Conservation (phyloP, 768 basidiomycete genomes). For the Lactifluus hygrophoroides region DNA sequence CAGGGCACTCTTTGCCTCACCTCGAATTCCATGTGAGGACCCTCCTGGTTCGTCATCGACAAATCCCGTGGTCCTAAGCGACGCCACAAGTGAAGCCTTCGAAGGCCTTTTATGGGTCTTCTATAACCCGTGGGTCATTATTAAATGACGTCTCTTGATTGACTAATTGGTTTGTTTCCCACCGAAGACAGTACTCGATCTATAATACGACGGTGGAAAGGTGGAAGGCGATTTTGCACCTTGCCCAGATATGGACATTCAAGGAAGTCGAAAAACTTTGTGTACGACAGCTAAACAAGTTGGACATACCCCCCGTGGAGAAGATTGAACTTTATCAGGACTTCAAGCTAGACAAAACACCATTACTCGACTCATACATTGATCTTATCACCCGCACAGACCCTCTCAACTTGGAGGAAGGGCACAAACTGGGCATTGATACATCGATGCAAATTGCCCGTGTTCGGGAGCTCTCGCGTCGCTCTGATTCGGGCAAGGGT, state of each 20-base stretch:
- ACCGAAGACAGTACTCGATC: conserved; percentile 42
- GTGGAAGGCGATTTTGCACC: conserved; percentile 47
- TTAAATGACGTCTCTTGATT: conserved; percentile 21
- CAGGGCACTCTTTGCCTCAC: conserved; percentile 20
- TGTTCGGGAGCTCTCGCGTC: conserved; percentile 39
- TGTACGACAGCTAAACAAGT: conserved; percentile 42
- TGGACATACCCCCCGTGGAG: conserved; percentile 38
- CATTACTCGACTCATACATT: conserved; percentile 47
- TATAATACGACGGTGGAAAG: conserved; percentile 41
- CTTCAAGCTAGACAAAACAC: conserved; percentile 37
- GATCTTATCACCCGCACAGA: conserved; percentile 42
- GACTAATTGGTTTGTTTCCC: conserved; percentile 15
- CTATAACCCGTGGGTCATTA: conserved; percentile 27
- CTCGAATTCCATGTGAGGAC: conserved; percentile 19
- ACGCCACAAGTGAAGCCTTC: conserved; percentile 23
- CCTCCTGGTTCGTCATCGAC: conserved; percentile 25
- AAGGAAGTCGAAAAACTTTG: conserved; percentile 41
- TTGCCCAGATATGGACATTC: conserved; percentile 51
- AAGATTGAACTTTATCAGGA: conserved; percentile 50
- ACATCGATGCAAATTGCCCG: conserved; percentile 43
- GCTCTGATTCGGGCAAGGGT: too few relatives aligned
- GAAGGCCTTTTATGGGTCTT: conserved; percentile 26
- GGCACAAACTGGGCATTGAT: conserved; percentile 45
- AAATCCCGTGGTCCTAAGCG: conserved; percentile 26
- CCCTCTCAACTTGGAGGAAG: conserved; percentile 46